phyloP scores from a whole-genome alignment of 2,329 filamentous ascomycete genomes.

The Exophiala oligosperma region DNA sequence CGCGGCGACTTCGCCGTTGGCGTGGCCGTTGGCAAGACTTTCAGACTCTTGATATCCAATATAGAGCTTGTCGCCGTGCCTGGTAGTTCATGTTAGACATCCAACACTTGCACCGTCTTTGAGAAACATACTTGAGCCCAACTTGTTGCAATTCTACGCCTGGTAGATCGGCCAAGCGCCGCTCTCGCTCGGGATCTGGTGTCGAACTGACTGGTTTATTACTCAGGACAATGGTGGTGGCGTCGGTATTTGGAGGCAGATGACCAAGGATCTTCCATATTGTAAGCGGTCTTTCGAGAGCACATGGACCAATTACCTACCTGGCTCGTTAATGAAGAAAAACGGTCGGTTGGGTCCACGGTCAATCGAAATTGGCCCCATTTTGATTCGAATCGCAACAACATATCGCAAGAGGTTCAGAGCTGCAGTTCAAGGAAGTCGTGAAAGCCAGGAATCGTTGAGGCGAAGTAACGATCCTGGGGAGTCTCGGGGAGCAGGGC shows the following conservation, averaged over 20 bases:
- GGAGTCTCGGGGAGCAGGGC: too few species aligned
- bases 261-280: conserved; percentile 55
- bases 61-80: conserved; percentile 90
- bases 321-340: conserved; percentile 57
- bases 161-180: conserved; percentile 52
- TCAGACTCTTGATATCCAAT: conserved; percentile 70
- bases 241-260: conserved; percentile 57
- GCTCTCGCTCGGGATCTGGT: conserved; percentile 48
- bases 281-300: neutral
- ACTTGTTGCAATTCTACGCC: conserved; percentile 59
- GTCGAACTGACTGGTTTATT: conserved; percentile 59
- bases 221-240: conserved; percentile 58
- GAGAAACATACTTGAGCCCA: conserved; percentile 51
- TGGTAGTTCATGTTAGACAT: conserved; percentile 41
- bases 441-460: too few species aligned
- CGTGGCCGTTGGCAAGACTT: conserved; percentile 51
- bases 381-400: conserved; percentile 83
- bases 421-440: neutral
- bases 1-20: conserved; percentile 27
- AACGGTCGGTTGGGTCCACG: conserved; percentile 72
- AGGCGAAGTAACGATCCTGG: neutral
- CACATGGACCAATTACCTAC: conserved; percentile 30
- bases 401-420: conserved; percentile 52
- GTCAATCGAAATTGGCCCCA: conserved; percentile 90
- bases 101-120: too few species aligned